A percentile compares a stretch with the other conserved stretches of the same genome.
Evolutionary conservation across 169 alveolate genomes (phyloP).

Genomic region (Eimeria falciformis): DNA sequence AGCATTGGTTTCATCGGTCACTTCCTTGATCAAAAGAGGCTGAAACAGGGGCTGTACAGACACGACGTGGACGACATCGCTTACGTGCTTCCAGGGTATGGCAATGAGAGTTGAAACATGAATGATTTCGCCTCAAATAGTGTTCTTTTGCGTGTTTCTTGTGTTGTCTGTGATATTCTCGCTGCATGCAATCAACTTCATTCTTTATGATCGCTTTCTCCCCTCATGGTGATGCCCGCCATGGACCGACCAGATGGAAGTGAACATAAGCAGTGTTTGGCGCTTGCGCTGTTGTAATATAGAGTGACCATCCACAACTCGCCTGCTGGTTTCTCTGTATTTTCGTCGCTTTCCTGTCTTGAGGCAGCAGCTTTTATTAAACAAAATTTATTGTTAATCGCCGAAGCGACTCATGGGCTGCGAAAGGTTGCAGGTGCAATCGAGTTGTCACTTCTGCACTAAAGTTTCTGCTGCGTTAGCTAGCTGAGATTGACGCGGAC

Average conservation of each 20-base stretch:
- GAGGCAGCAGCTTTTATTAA: no score
- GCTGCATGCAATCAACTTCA: not conserved
- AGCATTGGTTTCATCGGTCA: conserved; percentile 84
- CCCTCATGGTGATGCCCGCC: not conserved
- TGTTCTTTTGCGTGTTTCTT: not conserved
- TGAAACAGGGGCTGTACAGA: conserved; percentile 80
- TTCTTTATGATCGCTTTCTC: not conserved
- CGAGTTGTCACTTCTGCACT: no score
- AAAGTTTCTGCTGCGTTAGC: no score
- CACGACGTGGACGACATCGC: conserved; percentile 79
- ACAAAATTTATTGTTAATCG: no score
- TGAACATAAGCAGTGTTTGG: not conserved
- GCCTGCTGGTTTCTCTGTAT: no score
- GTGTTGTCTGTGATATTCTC: not conserved
- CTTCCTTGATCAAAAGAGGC: conserved; percentile 80
- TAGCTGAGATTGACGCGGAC: no score
- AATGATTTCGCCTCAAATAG: not conserved
- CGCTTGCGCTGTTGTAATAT: no score
- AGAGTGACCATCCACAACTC: no score
- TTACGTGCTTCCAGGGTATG: conserved; percentile 72
- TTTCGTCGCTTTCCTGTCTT: no score
- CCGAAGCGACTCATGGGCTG: no score
- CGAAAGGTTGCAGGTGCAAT: no score
- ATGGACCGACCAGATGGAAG: not conserved
- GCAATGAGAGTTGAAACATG: not conserved